Percentiles rank a stretch among this genome's conserved stretches.
Evolutionary conservation across 148 eudicot species (phyloP).

Genomic region (Pouteria glomerata): DNA sequence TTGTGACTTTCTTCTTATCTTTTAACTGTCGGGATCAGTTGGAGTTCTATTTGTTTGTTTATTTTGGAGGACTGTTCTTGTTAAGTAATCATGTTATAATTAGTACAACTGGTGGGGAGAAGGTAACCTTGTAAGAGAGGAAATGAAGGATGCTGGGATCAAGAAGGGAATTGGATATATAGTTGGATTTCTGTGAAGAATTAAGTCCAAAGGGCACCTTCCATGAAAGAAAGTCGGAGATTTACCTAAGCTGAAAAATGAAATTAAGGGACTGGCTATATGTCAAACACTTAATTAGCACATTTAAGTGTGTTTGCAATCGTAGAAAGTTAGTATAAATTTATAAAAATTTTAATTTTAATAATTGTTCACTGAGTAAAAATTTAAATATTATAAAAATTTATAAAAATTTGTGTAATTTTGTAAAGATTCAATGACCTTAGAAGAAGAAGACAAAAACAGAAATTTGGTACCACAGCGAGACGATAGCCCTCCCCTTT

Average conservation of each 20-base stretch:
- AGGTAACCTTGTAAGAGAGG: constrained; percentile 45
- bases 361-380: too few species aligned
- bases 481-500: constrained; percentile 61
- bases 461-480: constrained; percentile 59
- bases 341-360: too few species aligned
- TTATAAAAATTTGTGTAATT: too few species aligned
- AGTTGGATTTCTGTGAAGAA: constrained; percentile 59
- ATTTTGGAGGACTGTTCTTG: too few species aligned
- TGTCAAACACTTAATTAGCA: constrained; percentile 37
- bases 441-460: constrained; percentile 60
- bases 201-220: constrained; percentile 39
- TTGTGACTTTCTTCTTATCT: too few species aligned
- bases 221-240: constrained; percentile 39
- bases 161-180: constrained; percentile 46
- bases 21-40: too few species aligned
- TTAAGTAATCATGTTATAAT: neutral
- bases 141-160: constrained; percentile 48
- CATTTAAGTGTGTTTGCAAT: too few species aligned
- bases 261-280: constrained; percentile 47
- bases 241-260: constrained; percentile 33
- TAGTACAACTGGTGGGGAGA: constrained; percentile 46
- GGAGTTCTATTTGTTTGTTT: too few species aligned
- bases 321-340: too few species aligned
- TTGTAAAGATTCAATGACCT: too few species aligned
- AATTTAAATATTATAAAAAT: too few species aligned